A percentile compares a stretch with the other conserved stretches of the same genome.
Evolutionary conservation across 495 filamentous ascomycete species (phyloP).

Genomic region (Podospora fimiseda): DNA sequence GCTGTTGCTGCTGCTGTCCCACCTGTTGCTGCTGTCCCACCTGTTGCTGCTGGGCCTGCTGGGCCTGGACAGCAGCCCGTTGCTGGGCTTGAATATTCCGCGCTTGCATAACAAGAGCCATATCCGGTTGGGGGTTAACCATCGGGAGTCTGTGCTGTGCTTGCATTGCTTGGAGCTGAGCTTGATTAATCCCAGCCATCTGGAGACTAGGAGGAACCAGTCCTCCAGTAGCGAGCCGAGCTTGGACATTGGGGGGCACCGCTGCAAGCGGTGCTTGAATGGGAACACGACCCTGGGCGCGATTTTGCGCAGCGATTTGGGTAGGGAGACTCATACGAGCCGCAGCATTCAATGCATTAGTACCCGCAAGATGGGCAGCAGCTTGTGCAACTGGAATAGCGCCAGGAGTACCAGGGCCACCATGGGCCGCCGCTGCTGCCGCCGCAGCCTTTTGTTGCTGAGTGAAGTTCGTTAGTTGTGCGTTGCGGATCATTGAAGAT

Average conservation of each 20-base stretch:
- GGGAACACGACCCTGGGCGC: constrained; percentile 31
- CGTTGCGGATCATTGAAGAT: too few relatives aligned
- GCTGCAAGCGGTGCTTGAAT: constrained; percentile 39
- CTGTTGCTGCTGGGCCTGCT: constrained; percentile 13
- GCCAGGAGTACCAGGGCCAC: constrained; percentile 36
- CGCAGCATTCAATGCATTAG: constrained; percentile 30
- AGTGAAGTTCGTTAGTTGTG: too few relatives aligned
- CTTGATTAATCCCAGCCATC: constrained; percentile 65
- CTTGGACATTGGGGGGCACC: constrained; percentile 29
- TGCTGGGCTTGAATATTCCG: constrained; percentile 61
- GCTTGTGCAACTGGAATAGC: constrained; percentile 26
- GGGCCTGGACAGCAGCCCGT: constrained; percentile 50
- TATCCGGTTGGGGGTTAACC: constrained; percentile 55
- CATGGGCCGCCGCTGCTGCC: too few relatives aligned
- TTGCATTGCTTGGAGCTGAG: constrained; percentile 59
- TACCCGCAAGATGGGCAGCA: constrained; percentile 35
- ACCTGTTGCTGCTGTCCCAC: constrained; percentile 26
- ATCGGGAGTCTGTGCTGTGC: constrained; percentile 58
- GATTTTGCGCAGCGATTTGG: constrained; percentile 30
- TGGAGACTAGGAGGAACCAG: constrained; percentile 53
- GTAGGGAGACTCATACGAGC: constrained; percentile 31
- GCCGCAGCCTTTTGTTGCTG: constrained; percentile 32
- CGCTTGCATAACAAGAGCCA: constrained; percentile 47
- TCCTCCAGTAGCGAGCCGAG: constrained; percentile 36
- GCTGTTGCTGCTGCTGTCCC: constrained; percentile 29